These are phyloP conservation scores for Globisporangium paroecandrum DNA, from an alignment of 352 stramenopile species.

Conservation along the genomic window DNA sequence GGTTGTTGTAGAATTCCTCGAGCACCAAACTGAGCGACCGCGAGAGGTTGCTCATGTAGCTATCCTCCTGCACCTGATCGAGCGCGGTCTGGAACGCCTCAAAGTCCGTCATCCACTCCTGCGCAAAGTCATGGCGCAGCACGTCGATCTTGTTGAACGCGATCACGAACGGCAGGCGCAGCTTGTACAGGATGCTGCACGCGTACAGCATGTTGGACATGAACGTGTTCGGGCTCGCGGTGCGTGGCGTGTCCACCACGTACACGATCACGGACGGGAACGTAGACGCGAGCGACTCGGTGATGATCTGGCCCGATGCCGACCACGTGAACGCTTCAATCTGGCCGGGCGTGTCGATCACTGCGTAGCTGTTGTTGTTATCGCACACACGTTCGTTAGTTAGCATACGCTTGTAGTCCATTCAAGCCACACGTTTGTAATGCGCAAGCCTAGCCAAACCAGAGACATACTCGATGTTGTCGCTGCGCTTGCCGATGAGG, in stretches of 20 bases:
- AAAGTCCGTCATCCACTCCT: constrained; percentile 99
- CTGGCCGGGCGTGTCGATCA: constrained; percentile 98
- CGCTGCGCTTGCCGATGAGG: constrained; percentile 90
- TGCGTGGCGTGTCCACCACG: constrained; percentile 97
- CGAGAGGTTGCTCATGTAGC: constrained; percentile 91
- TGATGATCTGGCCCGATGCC: constrained; percentile 97
- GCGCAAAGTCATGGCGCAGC: constrained; percentile 90
- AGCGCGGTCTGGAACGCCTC: constrained; percentile 97
- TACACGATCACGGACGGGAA: constrained; percentile 98
- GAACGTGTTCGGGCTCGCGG: constrained; percentile 96
- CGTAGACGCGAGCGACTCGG: constrained; percentile 93
- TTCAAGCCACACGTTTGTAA: background rate
- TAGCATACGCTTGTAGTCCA: too few species aligned
- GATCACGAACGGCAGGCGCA: constrained; percentile 95
- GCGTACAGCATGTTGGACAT: constrained; percentile 99
- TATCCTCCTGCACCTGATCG: constrained; percentile 87
- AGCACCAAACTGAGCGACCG: constrained; percentile 87
- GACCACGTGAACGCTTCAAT: constrained; percentile 99
- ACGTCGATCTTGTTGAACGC: constrained; percentile 99
- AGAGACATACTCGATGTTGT: constrained; percentile 76
- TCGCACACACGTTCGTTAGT: background rate
- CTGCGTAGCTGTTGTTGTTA: constrained; percentile 77
- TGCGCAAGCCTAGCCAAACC: background rate
- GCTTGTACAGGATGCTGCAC: constrained; percentile 98
- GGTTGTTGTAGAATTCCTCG: constrained; percentile 93